These are phyloP conservation scores for Loxodes magnus DNA, from an alignment of 73 alveolate genomes.

Conservation along the genomic window DNA sequence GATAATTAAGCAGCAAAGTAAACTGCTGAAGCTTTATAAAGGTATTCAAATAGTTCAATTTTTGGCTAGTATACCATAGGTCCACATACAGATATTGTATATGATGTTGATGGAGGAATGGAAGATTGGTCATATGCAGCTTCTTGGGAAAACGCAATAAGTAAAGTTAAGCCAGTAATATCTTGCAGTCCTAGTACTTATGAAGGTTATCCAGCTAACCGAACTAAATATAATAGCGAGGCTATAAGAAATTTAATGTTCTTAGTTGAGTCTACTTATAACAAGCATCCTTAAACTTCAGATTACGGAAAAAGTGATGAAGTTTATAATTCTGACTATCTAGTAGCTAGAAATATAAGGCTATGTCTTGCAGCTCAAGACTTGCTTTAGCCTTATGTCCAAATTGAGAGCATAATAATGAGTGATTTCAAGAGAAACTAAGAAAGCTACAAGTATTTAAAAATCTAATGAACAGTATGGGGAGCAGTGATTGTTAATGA, in stretches of 20 bases:
- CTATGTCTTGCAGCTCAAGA: conserved; percentile 56
- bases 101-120: conserved; percentile 87
- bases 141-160: conserved; percentile 71
- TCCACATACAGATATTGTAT: conserved; percentile 68
- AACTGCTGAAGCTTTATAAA: conserved; percentile 23
- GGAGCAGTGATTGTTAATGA: conserved; percentile 15
- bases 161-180: conserved; percentile 39
- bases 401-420: conserved; percentile 17
- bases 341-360: conserved; percentile 68
- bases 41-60: conserved; percentile 9
- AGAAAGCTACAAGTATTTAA: no score
- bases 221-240: conserved; percentile 10
- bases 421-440: not conserved
- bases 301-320: conserved; percentile 29
- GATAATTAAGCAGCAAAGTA: conserved; percentile 55
- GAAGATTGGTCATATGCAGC: conserved; percentile 98
- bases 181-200: no score
- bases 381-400: conserved; percentile 46
- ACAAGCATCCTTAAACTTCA: conserved; percentile 41
- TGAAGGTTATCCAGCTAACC: conserved; percentile 3
- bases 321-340: conserved; percentile 19
- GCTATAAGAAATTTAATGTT: conserved; percentile 40
- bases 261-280: conserved; percentile 61
- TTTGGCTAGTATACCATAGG: conserved; percentile 52
- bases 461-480: conserved; percentile 19